Base-by-base conservation (phyloP, 2,329 filamentous ascomycete species). In the Arthrobotrys megalospora region DNA sequence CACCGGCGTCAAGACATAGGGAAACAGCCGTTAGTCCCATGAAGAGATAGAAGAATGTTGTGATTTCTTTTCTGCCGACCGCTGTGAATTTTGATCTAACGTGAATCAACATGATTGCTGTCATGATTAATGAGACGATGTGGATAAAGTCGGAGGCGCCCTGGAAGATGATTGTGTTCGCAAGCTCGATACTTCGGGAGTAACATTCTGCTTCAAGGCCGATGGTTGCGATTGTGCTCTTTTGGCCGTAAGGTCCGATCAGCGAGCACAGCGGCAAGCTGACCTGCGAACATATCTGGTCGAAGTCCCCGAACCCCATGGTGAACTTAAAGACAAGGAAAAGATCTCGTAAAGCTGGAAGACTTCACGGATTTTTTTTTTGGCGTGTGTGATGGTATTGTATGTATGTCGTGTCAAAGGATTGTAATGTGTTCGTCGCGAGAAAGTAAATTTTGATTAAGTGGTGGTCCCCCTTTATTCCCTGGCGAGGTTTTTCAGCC, bases 91-190 rank as follows among this genome's bases (percentile, higher is more conserved):
- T 99, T 82, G 93, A 95, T 82, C 96, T 90, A 80, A 99, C 93
- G 85, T 99, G 96, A 80, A 99, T 88, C 79, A 99, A 94, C 96
- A 99, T 99, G 82, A 97, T 91, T 7, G 95, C 92, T 3, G 94
- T 96, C 95, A 99, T 97, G 82, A 91, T 87, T 76, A 99, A 87
- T 12, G 95, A 93, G 72, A 92, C 86, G 81, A 99, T 98, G 85
- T 99, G 96, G 86, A 96, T 93, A 83, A 95, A 94, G 79, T 93
- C 93, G 21, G 94, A 91, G 32, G 94, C 96, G 83, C 91, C 93
- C 86, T 98, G 91, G 84, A 99, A 99, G 83, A 99, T 99, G 86
- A 98, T 95, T 47, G 96, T 99, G 86, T 99, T 99, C 81, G 94
- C 96, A 81, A 98, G 86, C 85, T 97, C 94, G 85, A 99, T 95